phyloP scores from a whole-genome alignment of 2,329 filamentous ascomycete species.

The Parasarocladium wereldwijsianum region DNA sequence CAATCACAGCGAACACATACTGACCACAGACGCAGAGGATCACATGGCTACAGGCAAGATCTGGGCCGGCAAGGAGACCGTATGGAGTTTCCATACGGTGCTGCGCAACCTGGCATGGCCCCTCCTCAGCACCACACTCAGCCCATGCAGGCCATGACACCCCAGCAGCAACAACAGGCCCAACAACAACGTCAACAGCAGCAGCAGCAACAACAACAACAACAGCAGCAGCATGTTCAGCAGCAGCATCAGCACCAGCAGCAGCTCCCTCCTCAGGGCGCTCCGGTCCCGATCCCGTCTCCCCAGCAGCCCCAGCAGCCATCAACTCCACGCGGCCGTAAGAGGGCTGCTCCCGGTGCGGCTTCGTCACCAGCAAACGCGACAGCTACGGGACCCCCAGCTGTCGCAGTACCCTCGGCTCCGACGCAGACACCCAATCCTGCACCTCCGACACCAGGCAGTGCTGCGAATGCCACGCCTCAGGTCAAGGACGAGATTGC shows the following conservation, averaged over 20 bases:
- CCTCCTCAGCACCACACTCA: conserved; percentile 21
- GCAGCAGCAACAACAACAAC: conserved; percentile 1
- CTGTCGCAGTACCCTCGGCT: conserved; percentile 16
- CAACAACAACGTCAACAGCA: conserved; percentile 16
- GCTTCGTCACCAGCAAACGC: conserved; percentile 13
- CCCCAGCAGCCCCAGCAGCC: too few relatives aligned
- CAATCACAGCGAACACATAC: conserved; percentile 13
- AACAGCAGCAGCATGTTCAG: neutral
- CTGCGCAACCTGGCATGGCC: conserved; percentile 23
- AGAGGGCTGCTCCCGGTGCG: conserved; percentile 24
- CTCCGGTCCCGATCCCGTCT: conserved; percentile 15
- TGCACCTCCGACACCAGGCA: conserved; percentile 3
- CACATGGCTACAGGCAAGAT: conserved; percentile 33
- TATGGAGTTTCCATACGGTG: conserved; percentile 26
- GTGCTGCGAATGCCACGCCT: conserved; percentile 9
- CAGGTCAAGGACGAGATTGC: conserved; percentile 15
- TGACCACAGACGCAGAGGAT: conserved; percentile 17
- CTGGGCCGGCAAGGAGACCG: conserved; percentile 30
- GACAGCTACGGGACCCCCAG: conserved; percentile 15
- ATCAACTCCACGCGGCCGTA: conserved; percentile 23
- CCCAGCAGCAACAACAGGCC: conserved; percentile 15
- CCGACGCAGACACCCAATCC: conserved; percentile 4
- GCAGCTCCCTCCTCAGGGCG: conserved; percentile 22
- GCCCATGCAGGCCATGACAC: conserved; percentile 21
- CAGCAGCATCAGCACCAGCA: conserved; percentile 16